Conservation (phyloP, 371 early-diverging fungal genomes). For the Saksenaea oblongispora region DNA sequence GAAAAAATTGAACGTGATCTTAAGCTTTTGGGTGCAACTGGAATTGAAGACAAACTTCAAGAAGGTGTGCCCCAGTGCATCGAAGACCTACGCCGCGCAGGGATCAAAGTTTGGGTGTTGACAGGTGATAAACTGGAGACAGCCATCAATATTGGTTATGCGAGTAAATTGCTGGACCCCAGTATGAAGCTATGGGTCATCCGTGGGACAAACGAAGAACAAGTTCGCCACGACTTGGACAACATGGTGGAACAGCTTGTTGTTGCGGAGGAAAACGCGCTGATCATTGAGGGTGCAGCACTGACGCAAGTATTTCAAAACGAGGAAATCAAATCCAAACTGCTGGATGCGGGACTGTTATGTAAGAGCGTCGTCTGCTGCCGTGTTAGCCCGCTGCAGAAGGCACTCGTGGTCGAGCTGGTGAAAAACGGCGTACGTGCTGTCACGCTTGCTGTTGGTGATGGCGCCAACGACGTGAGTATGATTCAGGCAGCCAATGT, state of each 20-base stretch:
- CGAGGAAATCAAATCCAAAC: constrained; percentile 51
- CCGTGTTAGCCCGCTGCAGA: constrained; percentile 95
- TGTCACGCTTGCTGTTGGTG: constrained; percentile 93
- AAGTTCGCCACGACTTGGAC: constrained; percentile 47
- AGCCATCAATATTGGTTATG: constrained; percentile 97
- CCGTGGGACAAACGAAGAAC: constrained; percentile 46
- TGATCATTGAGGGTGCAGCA: constrained; percentile 92
- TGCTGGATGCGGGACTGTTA: constrained; percentile 77
- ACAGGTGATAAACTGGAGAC: constrained; percentile 99
- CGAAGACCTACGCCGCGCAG: constrained; percentile 80
- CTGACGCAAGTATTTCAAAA: constrained; percentile 77
- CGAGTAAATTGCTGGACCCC: constrained; percentile 76
- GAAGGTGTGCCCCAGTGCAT: constrained; percentile 95
- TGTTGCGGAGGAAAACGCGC: constrained; percentile 52
- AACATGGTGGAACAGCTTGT: constrained; percentile 18
- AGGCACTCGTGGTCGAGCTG: constrained; percentile 93
- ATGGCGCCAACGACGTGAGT: constrained; percentile 97
- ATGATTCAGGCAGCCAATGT: constrained; percentile 96
- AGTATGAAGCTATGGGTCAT: constrained; percentile 77
- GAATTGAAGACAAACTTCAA: constrained; percentile 98
- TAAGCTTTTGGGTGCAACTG: constrained; percentile 90
- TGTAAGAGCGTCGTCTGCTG: constrained; percentile 94
- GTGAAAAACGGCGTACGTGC: constrained; percentile 79
- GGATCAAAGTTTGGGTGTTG: constrained; percentile 98
- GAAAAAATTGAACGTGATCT: constrained; percentile 82